Percentiles rank a stretch among this genome's conserved stretches.
phyloP scores from a whole-genome alignment of 2,329 filamentous ascomycete species.

The Thielaviopsis populi region DNA sequence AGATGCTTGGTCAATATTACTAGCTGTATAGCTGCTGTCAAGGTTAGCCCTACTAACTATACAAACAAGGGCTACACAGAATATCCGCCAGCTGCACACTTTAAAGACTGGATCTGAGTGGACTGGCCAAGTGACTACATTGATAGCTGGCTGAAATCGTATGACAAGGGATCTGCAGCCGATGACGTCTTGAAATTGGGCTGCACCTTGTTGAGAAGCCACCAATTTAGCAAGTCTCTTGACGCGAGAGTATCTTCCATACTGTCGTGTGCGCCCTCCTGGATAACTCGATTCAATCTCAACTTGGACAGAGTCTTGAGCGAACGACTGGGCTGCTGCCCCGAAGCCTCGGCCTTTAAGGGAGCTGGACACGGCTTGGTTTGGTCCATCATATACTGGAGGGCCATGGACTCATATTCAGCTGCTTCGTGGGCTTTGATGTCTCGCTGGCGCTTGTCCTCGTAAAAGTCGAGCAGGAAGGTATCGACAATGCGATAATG shows the following conservation, averaged over 20 bases:
- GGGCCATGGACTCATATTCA: constrained; percentile 8
- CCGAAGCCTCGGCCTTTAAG: background rate
- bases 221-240: constrained; percentile 29
- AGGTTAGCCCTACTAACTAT: too few species aligned
- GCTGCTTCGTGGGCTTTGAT: constrained; percentile 15
- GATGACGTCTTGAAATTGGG: background rate
- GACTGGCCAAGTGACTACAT: background rate
- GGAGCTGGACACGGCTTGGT: background rate
- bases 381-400: background rate
- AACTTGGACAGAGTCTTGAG: constrained; percentile 28
- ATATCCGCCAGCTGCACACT: too few species aligned
- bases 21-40: too few species aligned
- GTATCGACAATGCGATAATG: constrained; percentile 34
- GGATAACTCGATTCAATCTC: constrained; percentile 28
- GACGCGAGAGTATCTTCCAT: constrained; percentile 32
- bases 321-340: constrained; percentile 22
- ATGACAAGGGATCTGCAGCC: background rate
- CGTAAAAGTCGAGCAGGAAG: constrained; percentile 23
- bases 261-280: constrained; percentile 28
- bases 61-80: too few species aligned
- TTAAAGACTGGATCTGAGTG: too few species aligned
- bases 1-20: too few species aligned
- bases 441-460: constrained; percentile 10
- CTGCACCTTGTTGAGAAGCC: constrained; percentile 19
- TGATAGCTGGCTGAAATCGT: background rate